Percentiles rank a stretch among this genome's conserved stretches.
These are phyloP conservation scores for Rusavskia elegans DNA, from an alignment of 495 filamentous ascomycete genomes.

Conservation along the genomic window DNA sequence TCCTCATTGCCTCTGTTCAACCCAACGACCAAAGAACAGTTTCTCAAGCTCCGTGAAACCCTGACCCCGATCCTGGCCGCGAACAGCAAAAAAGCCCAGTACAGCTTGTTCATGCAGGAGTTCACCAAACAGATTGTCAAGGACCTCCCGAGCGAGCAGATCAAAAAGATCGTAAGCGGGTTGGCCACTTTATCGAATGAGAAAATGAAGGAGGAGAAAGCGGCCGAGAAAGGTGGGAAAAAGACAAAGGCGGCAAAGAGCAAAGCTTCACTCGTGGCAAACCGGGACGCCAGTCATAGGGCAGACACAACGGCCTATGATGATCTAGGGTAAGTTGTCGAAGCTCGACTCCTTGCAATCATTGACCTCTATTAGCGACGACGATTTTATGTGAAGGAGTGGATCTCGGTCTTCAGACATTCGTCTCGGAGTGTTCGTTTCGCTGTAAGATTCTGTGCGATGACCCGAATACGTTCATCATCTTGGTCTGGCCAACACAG, in stretches of 20 bases:
- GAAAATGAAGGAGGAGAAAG: conserved; percentile 98
- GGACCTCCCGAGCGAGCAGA: conserved; percentile 76
- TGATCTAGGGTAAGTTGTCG: background rate
- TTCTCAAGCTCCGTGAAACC: conserved; percentile 53
- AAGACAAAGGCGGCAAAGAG: conserved; percentile 92
- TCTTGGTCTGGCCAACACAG: too few species aligned
- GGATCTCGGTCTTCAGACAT: background rate
- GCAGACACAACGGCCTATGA: conserved; percentile 59
- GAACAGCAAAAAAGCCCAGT: conserved; percentile 80
- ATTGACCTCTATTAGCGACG: conserved; percentile 21
- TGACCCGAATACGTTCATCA: too few species aligned
- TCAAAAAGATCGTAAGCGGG: conserved; percentile 82
- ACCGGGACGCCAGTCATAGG: conserved; percentile 40
- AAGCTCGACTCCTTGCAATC: background rate
- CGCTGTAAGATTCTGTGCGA: too few species aligned
- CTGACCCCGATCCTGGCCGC: conserved; percentile 57
- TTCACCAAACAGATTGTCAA: conserved; percentile 75
- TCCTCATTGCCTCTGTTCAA: conserved; percentile 70
- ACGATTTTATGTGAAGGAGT: conserved; percentile 45
- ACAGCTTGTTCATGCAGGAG: conserved; percentile 75
- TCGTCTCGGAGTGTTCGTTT: too few species aligned
- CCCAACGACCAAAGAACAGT: conserved; percentile 72
- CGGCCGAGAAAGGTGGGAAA: conserved; percentile 84
- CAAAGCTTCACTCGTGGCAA: conserved; percentile 66
- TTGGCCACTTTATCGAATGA: conserved; percentile 83